Base-by-base conservation (phyloP, 2,329 filamentous ascomycete genomes). In the Fusarium tuaranense region DNA sequence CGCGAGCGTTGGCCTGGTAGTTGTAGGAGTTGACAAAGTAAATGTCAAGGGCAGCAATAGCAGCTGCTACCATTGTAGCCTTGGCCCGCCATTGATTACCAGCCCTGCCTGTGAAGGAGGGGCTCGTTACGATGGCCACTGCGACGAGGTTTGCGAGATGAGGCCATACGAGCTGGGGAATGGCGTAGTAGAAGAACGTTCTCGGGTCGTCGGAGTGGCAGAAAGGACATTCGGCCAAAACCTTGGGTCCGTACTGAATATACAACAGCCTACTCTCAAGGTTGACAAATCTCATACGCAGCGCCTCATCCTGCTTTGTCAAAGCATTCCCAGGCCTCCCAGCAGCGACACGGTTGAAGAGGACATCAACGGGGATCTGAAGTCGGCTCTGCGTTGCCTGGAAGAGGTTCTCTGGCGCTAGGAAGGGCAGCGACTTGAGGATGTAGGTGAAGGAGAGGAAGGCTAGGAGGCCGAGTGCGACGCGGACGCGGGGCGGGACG, bases 351-450 rank as follows among this genome's bases (percentile, higher is more conserved):
- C 96, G 93, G 69, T 89, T 91, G 83, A 98, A 97, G 70, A 98
- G 88, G 38, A 97, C 92, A 80, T 96, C 94, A 48, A 90, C 92
- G n/a, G 95, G 92, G 48, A 94, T 96, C 78, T 95, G 93, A 20
- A 98, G 90, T 38, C 95, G 94, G 61, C 94, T 97, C 67, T 91
- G 87, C 1, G 96, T 98, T 20, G 87, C 83, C 34, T 83, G 80
- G 87, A 98, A 98, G 82, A 98, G 86, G 84, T 98, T 98, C 81
- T 94, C 91, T 6, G 94, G 93, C 7, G 90, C 86, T 79, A 95
- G 92, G 68, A 84, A 74, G 0, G 94, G 92, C 0, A 96, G 84
- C 18, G 93, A 92, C 68, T 90, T 88, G 68, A 92, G 78, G 69
- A 91, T 80, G 76, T 90, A 77, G 5, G 84, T 76, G 20, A 83